These are phyloP conservation scores for Aspergillus sp. DNA, from an alignment of 2,329 filamentous ascomycete genomes.

Conservation along the genomic window DNA sequence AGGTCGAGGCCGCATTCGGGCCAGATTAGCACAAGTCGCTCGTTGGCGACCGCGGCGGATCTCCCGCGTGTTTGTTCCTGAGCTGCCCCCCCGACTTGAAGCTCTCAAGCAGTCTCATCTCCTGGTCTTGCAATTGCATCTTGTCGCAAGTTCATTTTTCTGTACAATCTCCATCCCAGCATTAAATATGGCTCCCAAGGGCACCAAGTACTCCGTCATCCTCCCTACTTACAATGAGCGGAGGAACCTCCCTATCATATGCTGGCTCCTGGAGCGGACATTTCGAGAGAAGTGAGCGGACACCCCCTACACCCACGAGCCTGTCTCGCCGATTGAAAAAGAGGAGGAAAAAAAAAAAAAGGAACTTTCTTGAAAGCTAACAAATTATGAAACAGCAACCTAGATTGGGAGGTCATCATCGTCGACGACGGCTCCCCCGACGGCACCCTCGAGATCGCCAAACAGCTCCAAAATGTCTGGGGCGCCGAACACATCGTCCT, in stretches of 20 bases:
- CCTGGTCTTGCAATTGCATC: background rate
- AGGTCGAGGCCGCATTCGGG: background rate
- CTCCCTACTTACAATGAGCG: slow-evolving; percentile 99
- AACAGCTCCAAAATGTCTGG: slow-evolving; percentile 88
- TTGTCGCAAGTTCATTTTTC: background rate
- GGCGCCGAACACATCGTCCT: slow-evolving; percentile 72
- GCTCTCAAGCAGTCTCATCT: background rate
- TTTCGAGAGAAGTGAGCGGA: slow-evolving; percentile 77
- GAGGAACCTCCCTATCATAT: slow-evolving; percentile 91
- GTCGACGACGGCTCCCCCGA: slow-evolving; percentile 98
- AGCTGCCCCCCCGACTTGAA: background rate
- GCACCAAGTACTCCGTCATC: slow-evolving; percentile 93
- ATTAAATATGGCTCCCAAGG: slow-evolving; percentile 38
- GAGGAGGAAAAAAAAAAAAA: background rate
- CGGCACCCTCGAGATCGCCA: slow-evolving; percentile 85
- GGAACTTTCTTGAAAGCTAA: background rate
- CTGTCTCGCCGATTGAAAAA: background rate
- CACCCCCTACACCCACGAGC: background rate
- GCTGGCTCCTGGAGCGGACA: slow-evolving; percentile 88
- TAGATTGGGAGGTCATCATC: slow-evolving; percentile 97
- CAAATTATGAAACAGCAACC: slow-evolving; percentile 58
- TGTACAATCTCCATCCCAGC: background rate
- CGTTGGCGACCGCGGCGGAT: slow-evolving; percentile 5
- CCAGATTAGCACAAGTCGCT: background rate
- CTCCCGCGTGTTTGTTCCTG: slow-evolving; percentile 4